Evolutionary conservation across 306 rosid species (phyloP), one percentile per base, ranked within the genome.

Genomic region (Pyrus pyrifolia): DNA sequence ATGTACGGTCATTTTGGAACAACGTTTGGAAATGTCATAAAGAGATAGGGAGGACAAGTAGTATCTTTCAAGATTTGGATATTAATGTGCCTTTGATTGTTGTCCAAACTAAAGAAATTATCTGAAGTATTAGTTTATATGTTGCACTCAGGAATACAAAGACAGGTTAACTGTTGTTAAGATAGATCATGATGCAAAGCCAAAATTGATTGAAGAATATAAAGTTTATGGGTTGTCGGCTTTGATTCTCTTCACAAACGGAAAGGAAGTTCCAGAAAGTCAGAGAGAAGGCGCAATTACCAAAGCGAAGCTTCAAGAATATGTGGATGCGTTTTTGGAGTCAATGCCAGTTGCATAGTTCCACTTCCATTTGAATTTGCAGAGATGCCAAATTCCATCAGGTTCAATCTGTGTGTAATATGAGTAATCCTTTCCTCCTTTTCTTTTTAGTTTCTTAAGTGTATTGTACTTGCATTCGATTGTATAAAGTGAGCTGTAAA

Each of bases 231-330:
- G 98, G 68, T 79, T 93, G 70, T 96, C 98, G 42, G 68, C 91
- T 45, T 83, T 93, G 80, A 86, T 93, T 68, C 90, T 93, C 64
- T 93, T 93, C 87, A 86, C 83, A 82, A 80, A 91, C 21, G 96
- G 98, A 77, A 57, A 80, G 82, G 96, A 87, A 83, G 89, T 93
- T 67, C 90, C 91, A 51, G 87, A 84, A 81, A 93, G 98, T 86
- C 86, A 95, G 77, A 89, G 86, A 86, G 98, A 91, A 85, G 98
- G 96, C 40, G 96, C 98, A 55, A 90, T 91, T 51, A 81, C 98
- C 27, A 93, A 93, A 81, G 85, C 11, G 67, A 91, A 93, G 89
- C 94, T 93, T 19, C 86, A 86, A 81, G 94, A 81, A 35, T 85
- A 93, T 68, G 44, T 93, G 19, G 93, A 93, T 77, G 77, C 90